A percentile compares a stretch with the other conserved stretches of the same genome.
phyloP scores from a whole-genome alignment of 169 alveolate species.

The Babesia sp. region DNA sequence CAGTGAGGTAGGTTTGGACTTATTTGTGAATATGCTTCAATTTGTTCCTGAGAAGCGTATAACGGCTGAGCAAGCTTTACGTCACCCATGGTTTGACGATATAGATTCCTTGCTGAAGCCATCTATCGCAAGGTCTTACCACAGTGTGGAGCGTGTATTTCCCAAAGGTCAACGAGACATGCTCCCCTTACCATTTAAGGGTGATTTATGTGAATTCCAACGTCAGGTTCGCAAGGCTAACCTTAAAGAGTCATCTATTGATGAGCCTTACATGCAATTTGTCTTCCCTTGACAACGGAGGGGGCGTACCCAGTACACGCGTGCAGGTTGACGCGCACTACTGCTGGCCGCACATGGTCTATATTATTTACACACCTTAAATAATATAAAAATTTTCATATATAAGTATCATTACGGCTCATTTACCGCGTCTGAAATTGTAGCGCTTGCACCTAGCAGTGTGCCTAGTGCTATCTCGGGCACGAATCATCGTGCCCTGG shows the following conservation, averaged over 20 bases:
- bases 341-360: background rate
- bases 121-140: slow-evolving; percentile 43
- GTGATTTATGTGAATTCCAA: slow-evolving; percentile 42
- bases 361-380: background rate
- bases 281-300: slow-evolving; percentile 34
- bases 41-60: slow-evolving; percentile 80
- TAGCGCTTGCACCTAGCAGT: background rate
- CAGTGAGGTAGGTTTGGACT: slow-evolving; percentile 81
- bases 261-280: slow-evolving; percentile 43
- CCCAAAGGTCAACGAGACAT: slow-evolving; percentile 57
- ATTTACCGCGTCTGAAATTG: too few species aligned
- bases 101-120: slow-evolving; percentile 60
- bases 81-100: slow-evolving; percentile 82
- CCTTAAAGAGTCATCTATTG: slow-evolving; percentile 33
- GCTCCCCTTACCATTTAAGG: slow-evolving; percentile 57
- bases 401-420: too few species aligned
- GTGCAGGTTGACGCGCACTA: slow-evolving; percentile 17
- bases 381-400: too few species aligned
- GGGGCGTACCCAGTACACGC: background rate
- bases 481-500: background rate
- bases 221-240: slow-evolving; percentile 24
- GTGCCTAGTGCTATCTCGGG: background rate
- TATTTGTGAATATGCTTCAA: slow-evolving; percentile 78
- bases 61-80: slow-evolving; percentile 80
- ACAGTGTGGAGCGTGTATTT: slow-evolving; percentile 9